Evolutionary conservation across 139 green algal genomes (phyloP).

Genomic region (Closterium sp.): DNA sequence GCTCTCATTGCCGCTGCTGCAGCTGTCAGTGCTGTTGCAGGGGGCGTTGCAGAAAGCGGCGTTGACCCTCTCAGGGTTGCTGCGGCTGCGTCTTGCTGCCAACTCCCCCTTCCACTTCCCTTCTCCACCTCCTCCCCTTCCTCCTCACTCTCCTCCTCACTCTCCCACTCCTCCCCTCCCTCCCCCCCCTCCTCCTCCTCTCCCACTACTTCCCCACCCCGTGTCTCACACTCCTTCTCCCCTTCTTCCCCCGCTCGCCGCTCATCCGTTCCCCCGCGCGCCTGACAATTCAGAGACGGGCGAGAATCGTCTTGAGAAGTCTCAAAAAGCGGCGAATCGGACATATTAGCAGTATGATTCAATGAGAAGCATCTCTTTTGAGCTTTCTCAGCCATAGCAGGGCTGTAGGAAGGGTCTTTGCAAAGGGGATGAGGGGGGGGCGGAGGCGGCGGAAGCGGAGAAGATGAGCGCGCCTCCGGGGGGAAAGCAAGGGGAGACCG

Average conservation of each 20-base stretch:
- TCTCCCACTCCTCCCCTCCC: background rate
- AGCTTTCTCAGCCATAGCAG: background rate
- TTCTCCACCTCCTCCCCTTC: background rate
- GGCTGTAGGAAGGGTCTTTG: too few relatives aligned
- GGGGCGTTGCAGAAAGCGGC: background rate
- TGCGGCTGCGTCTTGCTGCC: background rate
- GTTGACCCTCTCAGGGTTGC: too few relatives aligned
- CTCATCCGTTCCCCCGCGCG: background rate
- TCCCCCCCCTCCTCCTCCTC: background rate
- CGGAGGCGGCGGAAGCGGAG: background rate
- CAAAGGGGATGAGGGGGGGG: too few relatives aligned
- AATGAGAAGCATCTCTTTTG: background rate
- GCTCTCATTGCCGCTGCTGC: background rate
- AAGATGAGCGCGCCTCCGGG: background rate
- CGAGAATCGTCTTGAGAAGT: background rate
- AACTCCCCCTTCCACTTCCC: background rate
- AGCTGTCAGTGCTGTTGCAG: background rate
- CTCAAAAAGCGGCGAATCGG: background rate
- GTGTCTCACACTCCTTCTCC: background rate
- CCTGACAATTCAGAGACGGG: background rate
- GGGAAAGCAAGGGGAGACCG: background rate
- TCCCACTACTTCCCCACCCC: background rate
- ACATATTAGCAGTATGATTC: background rate
- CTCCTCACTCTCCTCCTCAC: background rate
- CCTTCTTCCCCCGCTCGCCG: background rate